Conservation (phyloP, 2,329 filamentous ascomycete species). For the Sarocladiaceae sp. region DNA sequence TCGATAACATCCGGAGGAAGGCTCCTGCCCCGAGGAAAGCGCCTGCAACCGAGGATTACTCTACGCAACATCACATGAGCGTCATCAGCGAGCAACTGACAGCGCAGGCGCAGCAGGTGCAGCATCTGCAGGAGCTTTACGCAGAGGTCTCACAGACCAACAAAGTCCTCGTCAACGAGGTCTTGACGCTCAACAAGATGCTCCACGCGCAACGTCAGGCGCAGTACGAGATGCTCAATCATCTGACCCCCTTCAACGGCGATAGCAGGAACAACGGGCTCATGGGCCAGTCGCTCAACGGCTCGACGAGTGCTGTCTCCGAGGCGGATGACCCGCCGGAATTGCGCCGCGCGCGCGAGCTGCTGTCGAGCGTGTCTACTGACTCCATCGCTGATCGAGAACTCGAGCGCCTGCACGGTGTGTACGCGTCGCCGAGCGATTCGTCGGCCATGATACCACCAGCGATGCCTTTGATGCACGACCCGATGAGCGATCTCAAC, state of each 20-base stretch:
- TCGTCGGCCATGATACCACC: conserved; percentile 41
- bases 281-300: conserved; percentile 28
- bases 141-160: conserved; percentile 68
- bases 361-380: conserved; percentile 48
- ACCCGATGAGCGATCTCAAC: conserved; percentile 50
- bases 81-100: conserved; percentile 83
- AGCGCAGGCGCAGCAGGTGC: conserved; percentile 88
- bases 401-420: conserved; percentile 50
- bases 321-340: conserved; percentile 49
- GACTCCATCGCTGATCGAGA: conserved; percentile 50
- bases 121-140: conserved; percentile 80
- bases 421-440: conserved; percentile 51
- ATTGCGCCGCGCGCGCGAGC: conserved; percentile 52
- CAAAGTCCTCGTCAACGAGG: conserved; percentile 57
- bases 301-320: conserved; percentile 24
- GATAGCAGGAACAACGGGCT: conserved; percentile 20
- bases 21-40: conserved; percentile 84
- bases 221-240: conserved; percentile 53
- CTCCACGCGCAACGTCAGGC: conserved; percentile 55
- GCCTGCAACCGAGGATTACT: conserved; percentile 63
- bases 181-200: conserved; percentile 57
- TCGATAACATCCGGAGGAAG: conserved; percentile 95
- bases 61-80: conserved; percentile 82
- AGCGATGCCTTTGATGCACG: conserved; percentile 44
- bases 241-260: conserved; percentile 39